Percentiles rank a stretch among this genome's conserved stretches.
phyloP scores from a whole-genome alignment of 371 early-diverging fungal genomes.

The Mucor saturninus region DNA sequence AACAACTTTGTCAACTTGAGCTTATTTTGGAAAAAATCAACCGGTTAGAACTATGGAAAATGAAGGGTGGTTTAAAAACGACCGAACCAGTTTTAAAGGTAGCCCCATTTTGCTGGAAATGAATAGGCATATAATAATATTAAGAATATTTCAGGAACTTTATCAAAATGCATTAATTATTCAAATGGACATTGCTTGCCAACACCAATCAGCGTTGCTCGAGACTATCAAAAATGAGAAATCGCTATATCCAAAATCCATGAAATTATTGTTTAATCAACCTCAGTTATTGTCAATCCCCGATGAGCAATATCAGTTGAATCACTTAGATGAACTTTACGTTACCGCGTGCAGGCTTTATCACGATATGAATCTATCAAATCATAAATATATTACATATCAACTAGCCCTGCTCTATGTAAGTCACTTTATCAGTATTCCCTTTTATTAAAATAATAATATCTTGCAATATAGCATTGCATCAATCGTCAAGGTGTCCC shows the following conservation, averaged over 20 bases:
- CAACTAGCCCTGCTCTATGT: slow-evolving; percentile 64
- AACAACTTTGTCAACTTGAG: slow-evolving; percentile 18
- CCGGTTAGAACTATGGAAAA: slow-evolving; percentile 17
- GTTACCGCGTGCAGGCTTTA: slow-evolving; percentile 55
- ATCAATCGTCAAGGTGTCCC: slow-evolving; percentile 48
- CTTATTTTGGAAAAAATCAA: slow-evolving; percentile 19
- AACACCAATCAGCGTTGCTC: background rate
- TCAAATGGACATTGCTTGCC: background rate
- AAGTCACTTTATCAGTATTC: slow-evolving; percentile 6
- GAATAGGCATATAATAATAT: no score
- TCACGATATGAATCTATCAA: slow-evolving; percentile 43
- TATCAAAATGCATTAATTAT: background rate
- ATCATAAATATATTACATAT: slow-evolving; percentile 63
- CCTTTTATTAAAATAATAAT: background rate
- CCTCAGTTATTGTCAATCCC: background rate
- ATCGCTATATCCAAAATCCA: slow-evolving; percentile 4
- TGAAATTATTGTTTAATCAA: background rate
- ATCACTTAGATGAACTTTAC: slow-evolving; percentile 50
- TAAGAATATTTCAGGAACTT: background rate
- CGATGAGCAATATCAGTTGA: background rate
- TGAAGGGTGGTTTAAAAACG: slow-evolving; percentile 5
- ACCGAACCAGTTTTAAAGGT: slow-evolving; percentile 3
- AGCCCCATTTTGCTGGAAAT: background rate
- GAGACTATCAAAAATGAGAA: background rate
- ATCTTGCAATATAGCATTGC: slow-evolving; percentile 44